Evolutionary conservation across 805 yeast genomes (phyloP).

Genomic region (Zygoascus flipseniorum): DNA sequence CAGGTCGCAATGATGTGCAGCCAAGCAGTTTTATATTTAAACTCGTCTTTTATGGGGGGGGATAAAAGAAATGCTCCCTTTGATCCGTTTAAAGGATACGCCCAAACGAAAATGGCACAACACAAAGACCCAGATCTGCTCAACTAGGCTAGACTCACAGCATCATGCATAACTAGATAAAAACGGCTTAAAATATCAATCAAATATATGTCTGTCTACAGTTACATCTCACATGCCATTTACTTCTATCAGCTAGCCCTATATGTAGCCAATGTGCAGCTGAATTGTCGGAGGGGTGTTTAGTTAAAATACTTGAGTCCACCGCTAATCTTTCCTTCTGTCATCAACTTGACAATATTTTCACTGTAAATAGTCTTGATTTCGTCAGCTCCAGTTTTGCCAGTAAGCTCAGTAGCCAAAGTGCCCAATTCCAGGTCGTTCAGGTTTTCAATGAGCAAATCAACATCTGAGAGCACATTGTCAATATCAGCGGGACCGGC

Average conservation of each 20-base stretch:
- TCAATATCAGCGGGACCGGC: slow-evolving; percentile 53
- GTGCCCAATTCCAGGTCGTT: slow-evolving; percentile 71
- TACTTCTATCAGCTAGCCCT: too few species aligned
- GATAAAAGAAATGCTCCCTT: too few species aligned
- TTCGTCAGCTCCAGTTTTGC: slow-evolving; percentile 43
- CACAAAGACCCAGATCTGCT: too few species aligned
- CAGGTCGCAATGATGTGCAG: too few species aligned
- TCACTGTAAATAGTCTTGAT: slow-evolving; percentile 54
- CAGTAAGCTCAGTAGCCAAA: slow-evolving; percentile 60
- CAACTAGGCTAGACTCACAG: too few species aligned
- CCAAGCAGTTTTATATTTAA: too few species aligned
- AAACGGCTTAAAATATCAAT: neutral
- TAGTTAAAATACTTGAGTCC: slow-evolving; percentile 24
- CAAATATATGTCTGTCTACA: neutral
- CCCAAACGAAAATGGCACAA: too few species aligned
- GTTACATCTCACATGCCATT: too few species aligned
- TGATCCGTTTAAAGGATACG: too few species aligned
- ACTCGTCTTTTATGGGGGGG: too few species aligned
- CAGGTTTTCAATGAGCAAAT: slow-evolving; percentile 65
- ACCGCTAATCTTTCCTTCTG: slow-evolving; percentile 41
- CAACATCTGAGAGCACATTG: slow-evolving; percentile 53
- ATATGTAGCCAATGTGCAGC: too few species aligned
- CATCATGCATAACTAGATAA: too few species aligned
- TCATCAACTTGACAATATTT: slow-evolving; percentile 42
- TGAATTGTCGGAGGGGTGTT: neutral